phyloP scores from a whole-genome alignment of 108 stramenopile species.

The Nitzschia sp. region DNA sequence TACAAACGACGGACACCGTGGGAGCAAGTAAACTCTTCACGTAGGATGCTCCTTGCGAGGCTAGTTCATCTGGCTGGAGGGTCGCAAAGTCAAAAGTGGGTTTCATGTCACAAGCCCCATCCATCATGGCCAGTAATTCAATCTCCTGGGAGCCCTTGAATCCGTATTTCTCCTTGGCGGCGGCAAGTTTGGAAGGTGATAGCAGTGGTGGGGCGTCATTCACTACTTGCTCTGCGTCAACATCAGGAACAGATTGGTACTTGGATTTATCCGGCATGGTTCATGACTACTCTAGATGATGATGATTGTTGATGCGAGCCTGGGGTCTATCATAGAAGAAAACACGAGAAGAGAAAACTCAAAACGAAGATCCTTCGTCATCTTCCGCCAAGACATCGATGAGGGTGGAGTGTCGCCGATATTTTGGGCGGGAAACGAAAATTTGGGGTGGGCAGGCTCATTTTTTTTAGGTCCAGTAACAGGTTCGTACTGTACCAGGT shows the following conservation, averaged over 20 bases:
- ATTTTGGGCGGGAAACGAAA: no score
- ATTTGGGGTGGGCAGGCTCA: no score
- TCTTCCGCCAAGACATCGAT: no score
- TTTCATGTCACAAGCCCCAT: constrained; percentile 4
- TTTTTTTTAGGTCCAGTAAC: no score
- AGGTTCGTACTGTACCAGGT: no score
- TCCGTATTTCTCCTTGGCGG: constrained; percentile 2
- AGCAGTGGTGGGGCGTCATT: no score
- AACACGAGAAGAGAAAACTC: no score
- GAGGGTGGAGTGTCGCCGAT: no score
- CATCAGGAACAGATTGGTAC: not conserved
- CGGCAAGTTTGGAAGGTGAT: not conserved
- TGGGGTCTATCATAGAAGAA: no score
- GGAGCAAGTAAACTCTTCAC: not conserved
- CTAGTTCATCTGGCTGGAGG: not conserved
- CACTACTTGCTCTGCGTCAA: not conserved
- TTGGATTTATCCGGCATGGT: not conserved
- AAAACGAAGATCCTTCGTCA: no score
- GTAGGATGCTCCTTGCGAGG: constrained; percentile 10
- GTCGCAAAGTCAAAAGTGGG: not conserved
- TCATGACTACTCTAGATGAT: no score
- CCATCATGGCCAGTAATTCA: constrained; percentile 5
- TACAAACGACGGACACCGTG: constrained; percentile 9
- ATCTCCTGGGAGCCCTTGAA: not conserved
- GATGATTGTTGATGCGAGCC: no score